These are phyloP conservation scores for Cladosporium sp. DNA, from an alignment of 2,329 filamentous ascomycete species.

Conservation along the genomic window DNA sequence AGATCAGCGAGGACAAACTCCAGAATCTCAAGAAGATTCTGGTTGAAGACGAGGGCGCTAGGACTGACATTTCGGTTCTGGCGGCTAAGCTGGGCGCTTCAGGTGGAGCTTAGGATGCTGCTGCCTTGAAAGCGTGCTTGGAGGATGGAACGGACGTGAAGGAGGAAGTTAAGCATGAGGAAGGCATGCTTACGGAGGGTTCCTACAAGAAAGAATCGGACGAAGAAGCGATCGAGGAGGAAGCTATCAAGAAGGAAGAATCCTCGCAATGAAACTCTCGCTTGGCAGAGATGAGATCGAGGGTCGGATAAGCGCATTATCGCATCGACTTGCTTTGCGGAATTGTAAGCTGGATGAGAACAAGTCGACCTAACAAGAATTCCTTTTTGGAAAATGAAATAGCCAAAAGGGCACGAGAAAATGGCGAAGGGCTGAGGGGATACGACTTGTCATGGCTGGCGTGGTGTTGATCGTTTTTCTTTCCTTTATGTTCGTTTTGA, in stretches of 20 bases:
- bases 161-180: background rate
- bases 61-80: constrained; percentile 54
- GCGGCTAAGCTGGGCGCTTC: constrained; percentile 25
- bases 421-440: background rate
- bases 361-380: background rate
- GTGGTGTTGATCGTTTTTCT: background rate
- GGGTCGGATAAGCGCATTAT: background rate
- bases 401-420: background rate
- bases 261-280: background rate
- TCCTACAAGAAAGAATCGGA: background rate
- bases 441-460: background rate
- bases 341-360: background rate
- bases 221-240: background rate
- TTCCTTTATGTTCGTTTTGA: background rate
- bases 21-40: constrained; percentile 70
- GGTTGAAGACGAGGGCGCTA: constrained; percentile 63
- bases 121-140: background rate
- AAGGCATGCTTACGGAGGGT: background rate
- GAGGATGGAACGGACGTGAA: background rate
- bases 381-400: background rate
- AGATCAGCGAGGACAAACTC: constrained; percentile 60
- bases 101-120: constrained; percentile 1
- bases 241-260: background rate
- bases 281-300: background rate
- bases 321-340: background rate